Percentiles rank a stretch among this genome's conserved stretches.
Conservation (phyloP, 2,329 filamentous ascomycete genomes). For the Neopestalotiopsis clavispora region DNA sequence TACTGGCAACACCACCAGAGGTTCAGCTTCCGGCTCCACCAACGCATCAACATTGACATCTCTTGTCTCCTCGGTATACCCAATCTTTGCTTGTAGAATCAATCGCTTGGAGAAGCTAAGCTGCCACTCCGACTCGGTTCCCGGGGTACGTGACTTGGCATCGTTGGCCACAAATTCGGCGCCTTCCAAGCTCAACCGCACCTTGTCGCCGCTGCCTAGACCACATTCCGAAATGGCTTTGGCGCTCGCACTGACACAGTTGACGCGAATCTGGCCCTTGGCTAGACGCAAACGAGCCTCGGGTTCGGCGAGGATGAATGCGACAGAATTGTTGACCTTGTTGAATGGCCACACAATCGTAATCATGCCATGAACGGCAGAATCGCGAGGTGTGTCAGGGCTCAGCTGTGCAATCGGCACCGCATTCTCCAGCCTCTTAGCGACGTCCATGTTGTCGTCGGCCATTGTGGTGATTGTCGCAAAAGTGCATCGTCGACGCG, state of each 20-base stretch:
- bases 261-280: slow-evolving; percentile 80
- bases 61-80: slow-evolving; percentile 52
- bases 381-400: slow-evolving; percentile 49
- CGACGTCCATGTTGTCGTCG: slow-evolving; percentile 22
- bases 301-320: slow-evolving; percentile 82
- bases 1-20: background rate
- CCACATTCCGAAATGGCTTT: slow-evolving; percentile 68
- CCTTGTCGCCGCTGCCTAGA: slow-evolving; percentile 78
- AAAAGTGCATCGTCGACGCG: slow-evolving; percentile 4
- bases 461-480: slow-evolving; percentile 4
- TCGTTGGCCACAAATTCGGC: slow-evolving; percentile 66
- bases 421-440: slow-evolving; percentile 26
- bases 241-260: slow-evolving; percentile 74
- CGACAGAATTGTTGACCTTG: slow-evolving; percentile 72
- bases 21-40: background rate
- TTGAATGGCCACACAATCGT: slow-evolving; percentile 94
- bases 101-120: slow-evolving; percentile 58
- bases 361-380: slow-evolving; percentile 70
- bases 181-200: slow-evolving; percentile 72
- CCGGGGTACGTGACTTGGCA: slow-evolving; percentile 50
- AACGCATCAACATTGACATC: slow-evolving; percentile 59
- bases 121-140: slow-evolving; percentile 62
- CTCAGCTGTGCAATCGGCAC: slow-evolving; percentile 62
- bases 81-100: slow-evolving; percentile 51
- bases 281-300: slow-evolving; percentile 80